A percentile compares a stretch with the other conserved stretches of the same genome.
Conservation (phyloP, 208 protist genomes). For the Acanthamoeba lenticulata region DNA sequence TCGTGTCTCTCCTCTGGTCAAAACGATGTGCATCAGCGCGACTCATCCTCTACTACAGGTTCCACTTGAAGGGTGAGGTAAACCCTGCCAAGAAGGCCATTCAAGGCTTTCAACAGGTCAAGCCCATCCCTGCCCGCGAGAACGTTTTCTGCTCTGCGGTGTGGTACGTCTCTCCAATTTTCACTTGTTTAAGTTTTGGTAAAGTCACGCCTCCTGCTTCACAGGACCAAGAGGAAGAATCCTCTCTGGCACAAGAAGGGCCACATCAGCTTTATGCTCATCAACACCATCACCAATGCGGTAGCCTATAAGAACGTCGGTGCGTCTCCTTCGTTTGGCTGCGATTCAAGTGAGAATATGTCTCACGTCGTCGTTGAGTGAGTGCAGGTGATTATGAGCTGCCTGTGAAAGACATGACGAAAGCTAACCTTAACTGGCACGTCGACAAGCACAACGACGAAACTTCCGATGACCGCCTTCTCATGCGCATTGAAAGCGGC, state of each 20-base stretch:
- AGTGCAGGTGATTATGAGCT: conserved; percentile 3
- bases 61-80: neutral
- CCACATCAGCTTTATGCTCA: neutral
- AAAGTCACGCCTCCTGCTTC: neutral
- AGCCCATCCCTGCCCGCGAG: neutral
- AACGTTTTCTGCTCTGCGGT: no score
- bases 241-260: neutral
- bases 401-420: neutral
- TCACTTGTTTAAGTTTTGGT: neutral
- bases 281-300: neutral
- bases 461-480: neutral
- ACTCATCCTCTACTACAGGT: neutral
- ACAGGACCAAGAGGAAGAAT: neutral
- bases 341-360: neutral
- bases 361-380: neutral
- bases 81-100: neutral
- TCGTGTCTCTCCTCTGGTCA: no score
- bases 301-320: neutral
- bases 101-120: neutral
- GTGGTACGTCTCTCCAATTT: no score
- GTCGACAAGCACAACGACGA: conserved; percentile 16
- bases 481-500: neutral
- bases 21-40: neutral
- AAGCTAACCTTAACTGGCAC: neutral
- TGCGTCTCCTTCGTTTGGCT: neutral